These are phyloP conservation scores for Trichosporon faecale DNA, from an alignment of 1,284 basidiomycete species.

Conservation along the genomic window DNA sequence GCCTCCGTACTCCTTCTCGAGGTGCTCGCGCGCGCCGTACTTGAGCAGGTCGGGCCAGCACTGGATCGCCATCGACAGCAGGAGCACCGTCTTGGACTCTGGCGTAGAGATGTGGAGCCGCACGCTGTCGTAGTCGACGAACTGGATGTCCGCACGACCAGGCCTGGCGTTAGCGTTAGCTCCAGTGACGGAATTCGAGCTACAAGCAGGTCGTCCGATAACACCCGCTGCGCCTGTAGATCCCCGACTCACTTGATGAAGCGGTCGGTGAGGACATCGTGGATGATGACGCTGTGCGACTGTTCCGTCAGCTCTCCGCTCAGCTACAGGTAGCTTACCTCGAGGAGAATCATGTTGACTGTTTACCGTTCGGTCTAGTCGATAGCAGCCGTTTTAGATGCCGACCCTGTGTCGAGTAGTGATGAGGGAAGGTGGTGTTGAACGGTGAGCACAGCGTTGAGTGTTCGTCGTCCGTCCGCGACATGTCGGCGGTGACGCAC, in stretches of 20 bases:
- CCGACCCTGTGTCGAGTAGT: neutral
- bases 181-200: neutral
- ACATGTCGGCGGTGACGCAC: constrained; percentile 10
- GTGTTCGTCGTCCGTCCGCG: neutral
- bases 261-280: constrained; percentile 86
- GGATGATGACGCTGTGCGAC: constrained; percentile 89
- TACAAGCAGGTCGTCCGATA: neutral
- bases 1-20: constrained; percentile 79
- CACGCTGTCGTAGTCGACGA: constrained; percentile 97
- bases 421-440: neutral
- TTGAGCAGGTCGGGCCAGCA: constrained; percentile 93
- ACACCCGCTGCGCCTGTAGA: neutral
- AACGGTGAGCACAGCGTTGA: neutral
- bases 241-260: constrained; percentile 66
- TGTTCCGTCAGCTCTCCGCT: constrained; percentile 43
- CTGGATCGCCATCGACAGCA: constrained; percentile 92
- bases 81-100: constrained; percentile 69
- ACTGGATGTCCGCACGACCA: constrained; percentile 84
- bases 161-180: constrained; percentile 59
- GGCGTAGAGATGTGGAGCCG: constrained; percentile 89
- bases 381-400: neutral
- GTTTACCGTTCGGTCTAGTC: neutral
- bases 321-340: constrained; percentile 55
- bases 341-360: constrained; percentile 65
- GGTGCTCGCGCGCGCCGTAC: constrained; percentile 78